Base-by-base conservation (phyloP, 306 rosid genomes). In the Trifolium dubium region DNA sequence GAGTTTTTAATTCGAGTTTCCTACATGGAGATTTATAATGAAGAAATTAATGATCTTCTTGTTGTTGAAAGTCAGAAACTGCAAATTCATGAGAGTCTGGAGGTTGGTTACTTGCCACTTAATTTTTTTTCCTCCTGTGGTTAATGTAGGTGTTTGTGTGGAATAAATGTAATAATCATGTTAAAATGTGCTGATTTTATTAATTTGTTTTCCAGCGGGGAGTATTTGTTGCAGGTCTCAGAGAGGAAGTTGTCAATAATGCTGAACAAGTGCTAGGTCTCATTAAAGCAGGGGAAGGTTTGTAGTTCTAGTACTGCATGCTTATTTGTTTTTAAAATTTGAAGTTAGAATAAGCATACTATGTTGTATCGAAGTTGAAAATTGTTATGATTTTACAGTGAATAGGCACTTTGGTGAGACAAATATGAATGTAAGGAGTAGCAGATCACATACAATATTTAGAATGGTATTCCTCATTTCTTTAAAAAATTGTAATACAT, bases 341-440 rank as follows among this genome's bases (percentile, higher is more conserved):
- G 17, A 60, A 61, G 61, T 44, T 84, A 65, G 56, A 74, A 37
- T 17, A 44, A 54, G 43, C 60, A 80, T 62, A 64, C 29, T 54
- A 8, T 75, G 47, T 54, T 73, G 78, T 71, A 54, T 76, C 41
- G 46, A 29, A 63, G 64, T 78, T 39, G 10, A 12, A 68, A 66
- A 49, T 53, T 60, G 44, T 46, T 83, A 46, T 77, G 3, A 41
- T 73, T 60, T 64, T 81, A 4, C 89, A 92, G 99, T 82, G 67
- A 92, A 94, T 71, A 89, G 97, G 81, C 97, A 94, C 80, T 94
- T 94, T 74, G 97, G 99, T 41, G 96, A 94, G 85, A 94, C 97
- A 40, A 94, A 89, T 82, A 94, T 94, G 95, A 94, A 94, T 74
- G 91, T 72, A 35, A 86, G 94, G 81, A 94, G 99, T 83, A 94